Conservation (phyloP, 306 rosid genomes). For the Mucuna pruriens region DNA sequence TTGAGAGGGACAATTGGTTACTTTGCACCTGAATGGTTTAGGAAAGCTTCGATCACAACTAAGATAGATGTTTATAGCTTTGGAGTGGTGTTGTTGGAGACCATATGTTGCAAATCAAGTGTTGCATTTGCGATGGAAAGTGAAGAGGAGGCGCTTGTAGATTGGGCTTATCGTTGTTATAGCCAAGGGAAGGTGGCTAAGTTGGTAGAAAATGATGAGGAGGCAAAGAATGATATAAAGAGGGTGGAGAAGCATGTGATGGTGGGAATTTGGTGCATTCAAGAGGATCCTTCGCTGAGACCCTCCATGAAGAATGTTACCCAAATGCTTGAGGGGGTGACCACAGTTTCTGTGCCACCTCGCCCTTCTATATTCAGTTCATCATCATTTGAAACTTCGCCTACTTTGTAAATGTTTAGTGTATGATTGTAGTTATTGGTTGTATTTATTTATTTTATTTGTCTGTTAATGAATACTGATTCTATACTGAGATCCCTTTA, state of each 20-base stretch:
- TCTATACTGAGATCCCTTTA: neutral
- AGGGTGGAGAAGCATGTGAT: slow-evolving; percentile 1
- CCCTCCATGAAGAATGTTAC: slow-evolving; percentile 3
- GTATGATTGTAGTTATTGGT: neutral
- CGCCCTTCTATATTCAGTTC: slow-evolving; percentile 27
- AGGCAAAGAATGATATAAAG: neutral
- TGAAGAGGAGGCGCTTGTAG: slow-evolving; percentile 7
- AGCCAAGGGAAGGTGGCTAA: neutral
- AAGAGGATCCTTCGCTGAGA: slow-evolving; percentile 5
- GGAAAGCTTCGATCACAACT: neutral
- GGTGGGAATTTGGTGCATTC: slow-evolving; percentile 20
- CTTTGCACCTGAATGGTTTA: slow-evolving; percentile 18
- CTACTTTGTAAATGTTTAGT: neutral
- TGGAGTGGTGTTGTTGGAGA: slow-evolving; percentile 13
- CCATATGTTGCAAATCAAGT: slow-evolving; percentile 2
- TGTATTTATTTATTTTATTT: neutral
- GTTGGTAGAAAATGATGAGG: slow-evolving; percentile 20
- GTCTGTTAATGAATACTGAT: neutral
- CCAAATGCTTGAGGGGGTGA: slow-evolving; percentile 37
- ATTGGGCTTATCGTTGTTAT: slow-evolving; percentile 31
- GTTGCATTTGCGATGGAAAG: neutral
- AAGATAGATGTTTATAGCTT: slow-evolving; percentile 3
- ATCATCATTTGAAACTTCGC: neutral
- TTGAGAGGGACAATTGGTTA: slow-evolving; percentile 48
- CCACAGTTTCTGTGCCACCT: slow-evolving; percentile 34